A percentile compares a stretch with the other conserved stretches of the same genome.
phyloP scores from a whole-genome alignment of 192 early-diverging fungal species.

The Mortierella hygrophila region DNA sequence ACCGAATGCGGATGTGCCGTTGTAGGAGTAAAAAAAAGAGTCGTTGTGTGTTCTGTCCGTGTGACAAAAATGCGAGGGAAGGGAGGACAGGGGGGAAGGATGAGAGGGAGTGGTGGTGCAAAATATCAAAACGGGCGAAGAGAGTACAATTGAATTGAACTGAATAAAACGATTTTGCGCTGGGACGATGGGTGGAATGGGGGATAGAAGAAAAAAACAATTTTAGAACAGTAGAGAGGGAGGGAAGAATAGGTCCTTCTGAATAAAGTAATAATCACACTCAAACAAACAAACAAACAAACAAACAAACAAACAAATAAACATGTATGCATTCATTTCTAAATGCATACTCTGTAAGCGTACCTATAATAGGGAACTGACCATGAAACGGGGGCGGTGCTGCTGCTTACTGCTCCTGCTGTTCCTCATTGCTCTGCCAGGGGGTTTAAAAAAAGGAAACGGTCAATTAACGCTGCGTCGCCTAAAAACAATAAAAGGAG shows the following conservation, averaged over 20 bases:
- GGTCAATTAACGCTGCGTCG: not conserved
- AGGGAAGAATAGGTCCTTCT: not conserved
- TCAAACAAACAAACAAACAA: not conserved
- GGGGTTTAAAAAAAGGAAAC: not conserved
- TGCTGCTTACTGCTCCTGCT: not conserved
- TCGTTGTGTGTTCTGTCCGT: not conserved
- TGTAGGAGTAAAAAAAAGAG: too few relatives aligned
- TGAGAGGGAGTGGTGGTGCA: not conserved
- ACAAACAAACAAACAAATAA: not conserved
- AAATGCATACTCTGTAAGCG: not conserved
- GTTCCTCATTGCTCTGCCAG: not conserved
- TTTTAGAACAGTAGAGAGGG: not conserved
- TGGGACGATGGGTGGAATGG: not conserved
- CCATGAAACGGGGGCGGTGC: not conserved
- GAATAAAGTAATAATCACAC: not conserved
- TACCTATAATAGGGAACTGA: not conserved
- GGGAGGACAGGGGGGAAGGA: not conserved
- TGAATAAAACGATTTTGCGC: not conserved
- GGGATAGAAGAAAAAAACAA: not conserved
- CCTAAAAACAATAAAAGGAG: conserved; percentile 3
- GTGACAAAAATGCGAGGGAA: not conserved
- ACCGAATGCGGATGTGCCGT: not conserved
- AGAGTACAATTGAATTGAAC: not conserved
- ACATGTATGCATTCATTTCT: not conserved
- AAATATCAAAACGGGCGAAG: not conserved